Base-by-base conservation (phyloP, 2,329 filamentous ascomycete species). In the Stemphylium vesicarium region DNA sequence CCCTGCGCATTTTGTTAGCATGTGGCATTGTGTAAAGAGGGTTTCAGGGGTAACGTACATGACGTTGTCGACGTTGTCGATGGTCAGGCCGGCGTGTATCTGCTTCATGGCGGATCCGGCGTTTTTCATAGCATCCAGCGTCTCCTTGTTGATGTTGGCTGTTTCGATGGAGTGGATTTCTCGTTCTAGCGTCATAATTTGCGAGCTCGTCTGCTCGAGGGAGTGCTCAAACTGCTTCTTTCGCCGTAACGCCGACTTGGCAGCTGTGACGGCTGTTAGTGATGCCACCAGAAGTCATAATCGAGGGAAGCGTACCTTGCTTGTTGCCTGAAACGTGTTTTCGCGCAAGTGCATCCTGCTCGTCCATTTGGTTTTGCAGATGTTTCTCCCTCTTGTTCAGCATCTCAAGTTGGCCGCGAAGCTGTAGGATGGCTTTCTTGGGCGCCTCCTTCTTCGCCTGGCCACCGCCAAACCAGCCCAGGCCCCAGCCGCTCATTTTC, bases 141-240 rank as follows among this genome's bases (percentile, higher is more conserved):
- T 99, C 82, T 97, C 93, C 79, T 94, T 88, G 83, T 99, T 99
- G 82, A 99, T 97, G 76, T 98, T 99, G 59, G 95, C 95, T 42
- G 93, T 92, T 79, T 99, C 95, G 81, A 99, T 98, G 56, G 91
- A 89, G 77, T 95, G 95, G 73, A 98, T 96, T 77, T 99, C 92
- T 73, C 93, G 90, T 77, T 99, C 95, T 39, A 99, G 83, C 18
- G 95, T 96, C 68, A 88, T 86, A 72, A 98, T 96, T 79, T 98
- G 94, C 29, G 89, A 86, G 56, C 86, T 84, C 1, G 94, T 98
- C 79, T 97, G 93, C 65, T 96, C 92, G 55, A 97, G 85, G 52
- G 91, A 91, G 77, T 93, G 89, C 78, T 98, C 92, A 71, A 95
- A 91, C 66, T 87, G 84, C 85, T 99, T 98, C 86, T 98, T 98